Percentiles rank a stretch among this genome's conserved stretches.
These are phyloP conservation scores for Myriosclerotinia scirpicola DNA, from an alignment of 2,329 filamentous ascomycete genomes.

Conservation along the genomic window DNA sequence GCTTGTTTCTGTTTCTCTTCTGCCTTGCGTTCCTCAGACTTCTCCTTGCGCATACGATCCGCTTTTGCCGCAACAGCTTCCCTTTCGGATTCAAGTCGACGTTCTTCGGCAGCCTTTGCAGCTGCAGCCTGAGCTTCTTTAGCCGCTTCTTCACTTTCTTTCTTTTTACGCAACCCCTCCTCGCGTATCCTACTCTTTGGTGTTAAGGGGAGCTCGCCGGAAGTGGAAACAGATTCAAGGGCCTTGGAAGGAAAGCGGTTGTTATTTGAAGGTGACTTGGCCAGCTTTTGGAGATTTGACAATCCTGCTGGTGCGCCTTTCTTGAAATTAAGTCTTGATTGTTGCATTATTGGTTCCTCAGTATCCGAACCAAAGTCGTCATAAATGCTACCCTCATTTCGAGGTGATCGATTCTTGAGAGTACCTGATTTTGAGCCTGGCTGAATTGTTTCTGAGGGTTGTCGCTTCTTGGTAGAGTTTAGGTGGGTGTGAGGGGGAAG, in stretches of 20 bases:
- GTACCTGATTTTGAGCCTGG: not conserved
- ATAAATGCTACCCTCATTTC: conserved; percentile 31
- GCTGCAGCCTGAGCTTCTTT: conserved; percentile 29
- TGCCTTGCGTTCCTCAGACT: conserved; percentile 24
- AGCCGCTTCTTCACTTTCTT: conserved; percentile 27
- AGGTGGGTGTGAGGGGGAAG: conserved; percentile 19
- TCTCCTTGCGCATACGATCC: conserved; percentile 28
- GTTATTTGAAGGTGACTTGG: conserved; percentile 30
- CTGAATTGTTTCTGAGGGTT: conserved; percentile 19
- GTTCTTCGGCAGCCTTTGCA: conserved; percentile 32
- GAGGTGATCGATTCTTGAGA: conserved; percentile 2
- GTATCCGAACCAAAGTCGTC: conserved; percentile 35
- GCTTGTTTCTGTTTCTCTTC: conserved; percentile 27
- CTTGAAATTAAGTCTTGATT: conserved; percentile 30
- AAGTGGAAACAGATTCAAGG: conserved; percentile 22
- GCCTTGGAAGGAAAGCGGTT: conserved; percentile 25
- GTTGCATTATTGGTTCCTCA: conserved; percentile 24
- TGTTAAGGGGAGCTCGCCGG: conserved; percentile 34
- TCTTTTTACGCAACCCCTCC: conserved; percentile 25
- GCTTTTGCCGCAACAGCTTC: conserved; percentile 28
- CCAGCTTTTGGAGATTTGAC: conserved; percentile 27
- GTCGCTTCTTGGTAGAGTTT: conserved; percentile 23
- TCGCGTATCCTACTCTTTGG: conserved; percentile 34
- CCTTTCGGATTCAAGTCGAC: conserved; percentile 30
- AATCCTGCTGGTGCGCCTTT: conserved; percentile 28